Percentiles rank a stretch among this genome's conserved stretches.
phyloP scores from a whole-genome alignment of 1,284 basidiomycete species.

The Apiotrichum akiyoshidainum region DNA sequence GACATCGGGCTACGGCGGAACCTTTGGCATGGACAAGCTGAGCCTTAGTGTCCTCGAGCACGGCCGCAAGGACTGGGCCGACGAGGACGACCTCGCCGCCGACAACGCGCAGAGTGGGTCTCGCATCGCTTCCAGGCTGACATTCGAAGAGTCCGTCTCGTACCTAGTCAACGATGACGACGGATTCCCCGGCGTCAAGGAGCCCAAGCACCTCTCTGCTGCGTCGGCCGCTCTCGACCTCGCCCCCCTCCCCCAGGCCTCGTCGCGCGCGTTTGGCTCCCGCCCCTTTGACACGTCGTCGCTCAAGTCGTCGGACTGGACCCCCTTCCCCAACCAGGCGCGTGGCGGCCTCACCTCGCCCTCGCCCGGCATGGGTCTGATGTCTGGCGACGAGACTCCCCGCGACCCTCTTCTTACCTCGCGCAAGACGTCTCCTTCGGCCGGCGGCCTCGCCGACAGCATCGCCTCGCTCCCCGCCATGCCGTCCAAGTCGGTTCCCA shows the following conservation, averaged over 20 bases:
- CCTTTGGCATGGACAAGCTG: slow-evolving; percentile 51
- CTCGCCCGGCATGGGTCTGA: slow-evolving; percentile 56
- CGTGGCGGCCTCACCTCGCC: slow-evolving; percentile 46
- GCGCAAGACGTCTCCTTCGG: slow-evolving; percentile 37
- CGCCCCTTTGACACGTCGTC: slow-evolving; percentile 59
- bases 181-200: slow-evolving; percentile 62
- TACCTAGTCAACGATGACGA: slow-evolving; percentile 89
- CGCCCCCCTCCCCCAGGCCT: slow-evolving; percentile 79
- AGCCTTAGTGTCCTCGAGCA: slow-evolving; percentile 48
- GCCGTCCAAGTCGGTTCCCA: slow-evolving; percentile 49
- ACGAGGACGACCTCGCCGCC: slow-evolving; percentile 48
- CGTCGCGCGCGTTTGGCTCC: slow-evolving; percentile 62
- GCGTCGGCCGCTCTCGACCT: slow-evolving; percentile 89
- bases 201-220: slow-evolving; percentile 66
- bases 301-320: slow-evolving; percentile 83
- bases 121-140: slow-evolving; percentile 1
- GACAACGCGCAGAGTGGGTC: slow-evolving; percentile 48
- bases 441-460: slow-evolving; percentile 44
- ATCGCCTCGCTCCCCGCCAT: slow-evolving; percentile 49
- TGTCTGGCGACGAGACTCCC: slow-evolving; percentile 43
- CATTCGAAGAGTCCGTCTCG: slow-evolving; percentile 71
- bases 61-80: slow-evolving; percentile 30
- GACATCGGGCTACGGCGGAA: slow-evolving; percentile 44
- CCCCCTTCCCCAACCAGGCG: slow-evolving; percentile 66
- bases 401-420: slow-evolving; percentile 19